Conservation (phyloP, 2,329 filamentous ascomycete genomes). For the Zasmidium angulare region DNA sequence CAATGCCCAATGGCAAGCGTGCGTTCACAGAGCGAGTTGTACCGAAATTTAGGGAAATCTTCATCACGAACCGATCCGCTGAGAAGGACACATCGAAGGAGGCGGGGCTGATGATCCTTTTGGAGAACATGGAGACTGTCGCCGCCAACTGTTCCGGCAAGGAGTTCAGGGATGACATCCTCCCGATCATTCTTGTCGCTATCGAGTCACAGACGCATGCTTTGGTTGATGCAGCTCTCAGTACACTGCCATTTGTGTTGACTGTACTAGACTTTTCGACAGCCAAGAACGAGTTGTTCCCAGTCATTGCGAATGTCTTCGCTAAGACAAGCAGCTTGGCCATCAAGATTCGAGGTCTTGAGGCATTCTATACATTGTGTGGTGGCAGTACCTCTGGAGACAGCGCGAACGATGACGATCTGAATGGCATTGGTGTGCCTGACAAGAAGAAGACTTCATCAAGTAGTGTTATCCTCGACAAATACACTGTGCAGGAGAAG, state of each 20-base stretch:
- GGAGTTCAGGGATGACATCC: constrained; percentile 92
- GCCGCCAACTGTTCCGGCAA: constrained; percentile 82
- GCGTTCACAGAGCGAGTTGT: constrained; percentile 83
- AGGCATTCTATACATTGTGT: constrained; percentile 86
- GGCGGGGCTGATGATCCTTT: constrained; percentile 83
- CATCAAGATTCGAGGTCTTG: constrained; percentile 89
- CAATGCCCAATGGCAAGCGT: constrained; percentile 73
- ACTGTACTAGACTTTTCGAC: constrained; percentile 93
- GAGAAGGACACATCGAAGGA: constrained; percentile 84
- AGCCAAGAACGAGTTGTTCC: constrained; percentile 95
- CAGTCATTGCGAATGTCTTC: constrained; percentile 85
- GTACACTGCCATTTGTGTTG: constrained; percentile 75
- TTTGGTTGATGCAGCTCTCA: constrained; percentile 80
- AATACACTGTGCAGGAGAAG: constrained; percentile 98
- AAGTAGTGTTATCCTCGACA: constrained; percentile 74
- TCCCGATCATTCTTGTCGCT: constrained; percentile 80
- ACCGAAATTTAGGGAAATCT: constrained; percentile 80
- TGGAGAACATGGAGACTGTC: constrained; percentile 77
- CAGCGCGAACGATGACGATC: constrained; percentile 61
- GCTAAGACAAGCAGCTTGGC: constrained; percentile 88
- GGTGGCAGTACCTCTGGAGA: constrained; percentile 60
- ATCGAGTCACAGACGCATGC: constrained; percentile 88
- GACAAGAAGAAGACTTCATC: constrained; percentile 45
- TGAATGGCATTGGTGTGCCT: constrained; percentile 64
- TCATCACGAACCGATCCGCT: constrained; percentile 58